Evolutionary conservation across 169 alveolate genomes (phyloP).

Genomic region (Cryptosporidium andersoni): DNA sequence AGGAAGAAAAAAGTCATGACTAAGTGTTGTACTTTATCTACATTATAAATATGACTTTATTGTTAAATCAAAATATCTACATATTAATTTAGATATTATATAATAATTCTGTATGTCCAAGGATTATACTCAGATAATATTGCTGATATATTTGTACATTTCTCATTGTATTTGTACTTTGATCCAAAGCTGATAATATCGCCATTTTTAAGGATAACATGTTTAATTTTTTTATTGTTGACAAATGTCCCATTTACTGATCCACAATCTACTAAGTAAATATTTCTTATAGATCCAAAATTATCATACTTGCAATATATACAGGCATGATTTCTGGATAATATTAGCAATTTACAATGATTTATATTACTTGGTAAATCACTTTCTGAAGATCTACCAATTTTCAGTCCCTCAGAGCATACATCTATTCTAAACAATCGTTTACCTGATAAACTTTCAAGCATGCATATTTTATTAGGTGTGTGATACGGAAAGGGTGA

Average conservation of each 20-base stretch:
- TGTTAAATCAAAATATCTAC: not conserved
- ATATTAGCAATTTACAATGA: constrained; percentile 6
- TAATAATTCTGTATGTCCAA: too few species aligned
- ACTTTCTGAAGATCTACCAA: constrained; percentile 43
- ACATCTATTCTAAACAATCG: too few species aligned
- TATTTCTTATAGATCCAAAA: not conserved
- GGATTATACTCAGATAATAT: too few species aligned
- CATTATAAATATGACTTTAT: too few species aligned
- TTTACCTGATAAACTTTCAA: too few species aligned
- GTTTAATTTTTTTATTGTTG: constrained; percentile 25
- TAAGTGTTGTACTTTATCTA: too few species aligned
- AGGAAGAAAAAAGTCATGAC: too few species aligned
- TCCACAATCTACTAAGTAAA: constrained; percentile 30
- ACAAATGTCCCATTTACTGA: constrained; percentile 57
- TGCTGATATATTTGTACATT: not conserved
- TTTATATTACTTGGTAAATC: constrained; percentile 25
- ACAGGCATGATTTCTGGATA: constrained; percentile 63
- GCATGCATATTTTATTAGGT: too few species aligned
- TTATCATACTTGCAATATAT: constrained; percentile 23
- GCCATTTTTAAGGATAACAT: not conserved
- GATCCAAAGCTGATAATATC: constrained; percentile 45
- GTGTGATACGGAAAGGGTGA: too few species aligned
- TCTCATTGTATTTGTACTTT: not conserved
- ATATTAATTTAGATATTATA: too few species aligned
- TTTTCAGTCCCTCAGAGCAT: constrained; percentile 11